Base-by-base conservation (phyloP, 352 stramenopile genomes). In the Thraustochytrium striatum region DNA sequence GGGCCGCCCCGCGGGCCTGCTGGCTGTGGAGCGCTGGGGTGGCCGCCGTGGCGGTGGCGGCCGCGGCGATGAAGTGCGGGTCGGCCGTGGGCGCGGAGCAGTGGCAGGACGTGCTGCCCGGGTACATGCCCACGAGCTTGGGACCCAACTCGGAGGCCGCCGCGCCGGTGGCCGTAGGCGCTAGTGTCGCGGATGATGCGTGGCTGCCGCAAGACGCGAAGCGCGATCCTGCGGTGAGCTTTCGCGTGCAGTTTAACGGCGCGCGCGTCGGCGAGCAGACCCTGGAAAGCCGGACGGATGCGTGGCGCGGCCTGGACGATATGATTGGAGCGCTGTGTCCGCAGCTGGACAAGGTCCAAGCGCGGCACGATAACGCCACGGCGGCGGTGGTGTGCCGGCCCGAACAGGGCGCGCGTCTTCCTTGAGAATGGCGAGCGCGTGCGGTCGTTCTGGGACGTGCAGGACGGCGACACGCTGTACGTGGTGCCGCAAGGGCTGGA, bases 181-280 rank as follows among this genome's bases (percentile, higher is more conserved):
- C 25, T 25, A 69, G 58, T 33, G 21, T 69, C 33, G 28, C 38
- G 25, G 33, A 69, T 11, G 58, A 69, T 25, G 32, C 9, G 57
- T 21, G 39, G 9, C 11, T 41, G 13, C 13, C 8, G 13, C 61
- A 69, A 3, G 33, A 9, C 7, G 61, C 5, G 61, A 3, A 21
- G 36, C 55, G 2, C 25, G 39, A 78, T 16, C 3, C 2, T 3
- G 57, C 69, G 8, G 70, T 80, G 1, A 25, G 25, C 36, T 80
- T 80, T 59, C 79, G 19, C 32, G 70, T 80, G 1, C 58, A 80
- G 35, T 80, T 59, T 30, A 80, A 80, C 28, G 70, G 70, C 21
- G 61, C 44, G 28, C 57, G 53, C 21, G 13, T 44, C 2, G 36
- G 39, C 28, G 65, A 58, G 25, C 16, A 25, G 16, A 43, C 41